Evolutionary conservation across 768 basidiomycete species (phyloP), one percentile per base, ranked within the genome.

Genomic region (Lactifluus volemus): DNA sequence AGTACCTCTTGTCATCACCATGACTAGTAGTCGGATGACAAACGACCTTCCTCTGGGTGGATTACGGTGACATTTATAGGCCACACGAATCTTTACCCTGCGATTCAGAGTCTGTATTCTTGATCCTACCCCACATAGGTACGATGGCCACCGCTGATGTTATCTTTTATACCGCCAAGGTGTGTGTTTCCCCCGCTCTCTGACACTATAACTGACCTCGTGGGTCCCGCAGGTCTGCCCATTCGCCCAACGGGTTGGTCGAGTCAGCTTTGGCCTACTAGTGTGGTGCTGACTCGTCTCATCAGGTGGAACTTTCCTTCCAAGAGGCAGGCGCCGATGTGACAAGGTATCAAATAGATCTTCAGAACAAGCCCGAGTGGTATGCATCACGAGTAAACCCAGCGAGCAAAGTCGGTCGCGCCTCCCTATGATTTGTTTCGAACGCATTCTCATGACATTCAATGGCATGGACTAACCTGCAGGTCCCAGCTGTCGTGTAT

Each of bases 301-400:
- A 38, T 60, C 8, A 85, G 80, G 77, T 78, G 21, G 81, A 84
- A 56, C 71, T 87, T 17, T 81, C 84, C 1, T 77, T 86, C 38
- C 72, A 75, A 32, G 85, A 86, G 63, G 76, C 78, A 4, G 76
- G 77, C 1, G 74, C 79, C 0, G 67, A 76, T 1, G 81, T 75
- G 65, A 78, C 75, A 38, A 70, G 76, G 21, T 83, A 74, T 61
- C 76, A 82, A 63, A 78, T 87, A 44, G 80, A 86, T 65, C 70
- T 87, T n/a, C 48, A 62, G 61, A 81, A 83, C 72, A 87, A 86
- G 71, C 85, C 85, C 0, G 80, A 77, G 53, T 86, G 84, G 85
- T 86, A 83, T 67, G 78, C 79, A 0, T 76, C 78, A 0, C 75
- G 80, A 55, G 78, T 87, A 44, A 85, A 86, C 69, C 80, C 80